Evolutionary conservation across 768 basidiomycete genomes (phyloP), one percentile per base, ranked within the genome.

Genomic region (Tulasnella sp.): DNA sequence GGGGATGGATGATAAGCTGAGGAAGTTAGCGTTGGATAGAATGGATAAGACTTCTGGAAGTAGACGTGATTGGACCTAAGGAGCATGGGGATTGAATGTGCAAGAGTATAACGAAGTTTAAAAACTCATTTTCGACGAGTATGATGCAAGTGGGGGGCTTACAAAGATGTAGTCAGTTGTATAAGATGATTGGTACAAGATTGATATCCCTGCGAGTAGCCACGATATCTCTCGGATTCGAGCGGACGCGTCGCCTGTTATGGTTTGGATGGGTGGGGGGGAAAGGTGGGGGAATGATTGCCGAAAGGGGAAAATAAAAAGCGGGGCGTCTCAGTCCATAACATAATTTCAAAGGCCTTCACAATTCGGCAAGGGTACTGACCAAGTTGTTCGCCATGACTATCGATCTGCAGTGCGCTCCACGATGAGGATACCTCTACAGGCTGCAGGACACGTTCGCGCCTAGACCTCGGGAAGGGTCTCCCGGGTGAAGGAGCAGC

Each of bases 81-180:
- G n/a, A n/a, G n/a, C n/a, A n/a, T n/a, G n/a, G n/a, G n/a, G n/a
- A n/a, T n/a, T n/a, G n/a, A n/a, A n/a, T n/a, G n/a, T n/a, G n/a
- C n/a, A n/a, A n/a, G n/a, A n/a, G n/a, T n/a, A n/a, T n/a, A n/a
- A n/a, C n/a, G n/a, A n/a, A n/a, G n/a, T n/a, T n/a, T n/a, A n/a
- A n/a, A n/a, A n/a, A n/a, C n/a, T n/a, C n/a, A n/a, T n/a, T n/a
- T n/a, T n/a, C n/a, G n/a, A n/a, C n/a, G n/a, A n/a, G n/a, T n/a
- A n/a, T n/a, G n/a, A 4, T 22, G 70, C 40, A 58, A 34, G 40
- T 75, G 69, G 14, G 64, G 71, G 31, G 83, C 90, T 79, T 80
- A 93, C 91, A 79, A 93, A 89, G 76, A 93, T 91, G 81, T 91
- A 93, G 82, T 93, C 92, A 79, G 91, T 90, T 87, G 88, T 89